phyloP scores from a whole-genome alignment of 2,329 filamentous ascomycete genomes.

The Sarocladiaceae sp. region DNA sequence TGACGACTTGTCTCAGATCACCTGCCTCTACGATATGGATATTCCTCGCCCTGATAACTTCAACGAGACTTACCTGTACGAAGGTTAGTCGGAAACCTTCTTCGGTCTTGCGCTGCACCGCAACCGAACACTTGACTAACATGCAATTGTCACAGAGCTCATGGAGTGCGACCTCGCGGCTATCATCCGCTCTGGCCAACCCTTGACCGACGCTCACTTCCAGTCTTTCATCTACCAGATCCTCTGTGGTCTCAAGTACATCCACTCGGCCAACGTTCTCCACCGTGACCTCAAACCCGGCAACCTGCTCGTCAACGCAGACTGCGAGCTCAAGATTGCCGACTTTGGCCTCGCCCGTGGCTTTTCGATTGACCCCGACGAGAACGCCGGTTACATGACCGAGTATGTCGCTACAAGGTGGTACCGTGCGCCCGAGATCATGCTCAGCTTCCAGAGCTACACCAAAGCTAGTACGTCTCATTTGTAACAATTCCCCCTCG shows the following conservation, averaged over 20 bases:
- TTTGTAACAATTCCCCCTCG: background rate
- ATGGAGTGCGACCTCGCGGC: slow-evolving; percentile 99
- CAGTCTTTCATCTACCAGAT: slow-evolving; percentile 99
- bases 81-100: slow-evolving; percentile 60
- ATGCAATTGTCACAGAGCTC: slow-evolving; percentile 56
- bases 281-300: slow-evolving; percentile 96
- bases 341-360: slow-evolving; percentile 95
- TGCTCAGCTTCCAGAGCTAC: slow-evolving; percentile 99
- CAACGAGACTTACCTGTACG: slow-evolving; percentile 98
- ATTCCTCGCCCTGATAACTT: slow-evolving; percentile 96
- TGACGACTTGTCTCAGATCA: slow-evolving; percentile 62
- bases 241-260: slow-evolving; percentile 96
- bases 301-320: slow-evolving; percentile 94
- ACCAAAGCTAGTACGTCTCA: slow-evolving; percentile 92
- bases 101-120: background rate
- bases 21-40: slow-evolving; percentile 98
- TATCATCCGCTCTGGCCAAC: slow-evolving; percentile 95
- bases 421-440: slow-evolving; percentile 94
- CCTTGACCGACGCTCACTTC: slow-evolving; percentile 96
- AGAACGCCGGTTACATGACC: slow-evolving; percentile 99
- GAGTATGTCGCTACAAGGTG: slow-evolving; percentile 98
- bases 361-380: slow-evolving; percentile 94
- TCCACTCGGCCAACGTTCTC: slow-evolving; percentile 95
- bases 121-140: background rate
- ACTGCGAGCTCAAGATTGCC: slow-evolving; percentile 98